These are phyloP conservation scores for Allium cepa DNA, from an alignment of 106 monocot species.

Conservation along the genomic window DNA sequence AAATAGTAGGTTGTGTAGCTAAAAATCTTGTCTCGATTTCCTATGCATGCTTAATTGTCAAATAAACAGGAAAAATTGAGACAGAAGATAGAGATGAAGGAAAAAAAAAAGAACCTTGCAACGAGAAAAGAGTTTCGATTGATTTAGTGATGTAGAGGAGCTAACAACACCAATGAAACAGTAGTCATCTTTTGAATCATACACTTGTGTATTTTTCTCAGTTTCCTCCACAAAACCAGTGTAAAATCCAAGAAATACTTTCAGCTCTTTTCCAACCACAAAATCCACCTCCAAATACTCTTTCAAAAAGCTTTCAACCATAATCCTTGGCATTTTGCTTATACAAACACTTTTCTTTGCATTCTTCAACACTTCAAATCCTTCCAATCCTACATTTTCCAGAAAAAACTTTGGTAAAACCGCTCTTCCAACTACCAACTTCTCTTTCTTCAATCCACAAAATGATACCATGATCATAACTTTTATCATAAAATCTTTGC, in stretches of 20 bases:
- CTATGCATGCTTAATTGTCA: not conserved
- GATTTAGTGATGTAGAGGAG: constrained; percentile 7
- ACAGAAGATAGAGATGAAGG: constrained; percentile 2
- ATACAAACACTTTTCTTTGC: constrained; percentile 34
- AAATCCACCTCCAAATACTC: constrained; percentile 48
- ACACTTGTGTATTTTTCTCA: constrained; percentile 2
- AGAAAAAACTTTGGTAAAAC: constrained; percentile 61
- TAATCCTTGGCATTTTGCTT: constrained; percentile 47
- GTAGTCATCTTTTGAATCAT: constrained; percentile 1
- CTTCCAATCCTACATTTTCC: constrained; percentile 50
- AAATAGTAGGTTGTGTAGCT: not conserved
- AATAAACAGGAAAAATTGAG: not conserved
- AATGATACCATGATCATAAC: constrained; percentile 60
- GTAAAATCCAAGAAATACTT: constrained; percentile 39
- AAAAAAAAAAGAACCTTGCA: constrained; percentile 29
- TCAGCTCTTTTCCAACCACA: constrained; percentile 63
- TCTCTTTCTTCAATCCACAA: constrained; percentile 30
- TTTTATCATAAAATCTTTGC: constrained; percentile 13
- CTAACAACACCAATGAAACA: constrained; percentile 16
- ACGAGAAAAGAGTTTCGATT: constrained; percentile 18
- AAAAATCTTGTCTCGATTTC: not conserved
- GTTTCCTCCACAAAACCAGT: constrained; percentile 29
- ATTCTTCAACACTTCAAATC: constrained; percentile 26
- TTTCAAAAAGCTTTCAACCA: constrained; percentile 59
- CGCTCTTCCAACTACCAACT: constrained; percentile 37